Conservation (phyloP, 768 basidiomycete species). For the Trametes maxima region DNA sequence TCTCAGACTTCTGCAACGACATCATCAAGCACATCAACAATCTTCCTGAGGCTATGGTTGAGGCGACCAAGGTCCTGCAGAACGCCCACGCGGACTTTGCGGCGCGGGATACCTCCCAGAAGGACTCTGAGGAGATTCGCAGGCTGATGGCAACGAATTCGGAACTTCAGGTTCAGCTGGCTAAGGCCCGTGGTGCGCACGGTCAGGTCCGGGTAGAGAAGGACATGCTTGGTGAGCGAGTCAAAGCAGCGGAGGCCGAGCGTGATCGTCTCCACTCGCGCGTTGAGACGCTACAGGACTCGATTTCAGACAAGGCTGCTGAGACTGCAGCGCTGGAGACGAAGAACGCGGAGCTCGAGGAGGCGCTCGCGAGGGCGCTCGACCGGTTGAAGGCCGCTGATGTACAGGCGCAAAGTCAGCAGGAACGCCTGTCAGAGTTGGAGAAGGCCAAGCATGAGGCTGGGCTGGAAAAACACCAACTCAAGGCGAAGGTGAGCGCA, state of each 20-base stretch:
- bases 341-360: constrained; percentile 64
- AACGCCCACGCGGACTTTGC: constrained; percentile 63
- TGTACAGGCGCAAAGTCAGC: constrained; percentile 58
- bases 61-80: constrained; percentile 58
- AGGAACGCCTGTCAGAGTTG: constrained; percentile 60
- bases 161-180: constrained; percentile 71
- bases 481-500: constrained; percentile 60
- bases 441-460: constrained; percentile 64
- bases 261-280: constrained; percentile 61
- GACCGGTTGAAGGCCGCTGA: constrained; percentile 75
- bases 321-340: constrained; percentile 52
- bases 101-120: constrained; percentile 57
- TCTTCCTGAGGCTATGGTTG: constrained; percentile 61
- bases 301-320: constrained; percentile 43
- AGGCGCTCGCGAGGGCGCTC: constrained; percentile 72
- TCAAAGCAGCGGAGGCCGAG: constrained; percentile 61
- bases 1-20: constrained; percentile 53
- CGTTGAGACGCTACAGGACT: constrained; percentile 54
- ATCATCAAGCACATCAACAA: constrained; percentile 54
- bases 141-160: constrained; percentile 53
- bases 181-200: constrained; percentile 75
- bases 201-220: constrained; percentile 84
- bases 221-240: constrained; percentile 66
- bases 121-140: constrained; percentile 72
- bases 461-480: constrained; percentile 52